Conservation (phyloP, 176 grass and related monocot genomes). For the Leersia perrieri region DNA sequence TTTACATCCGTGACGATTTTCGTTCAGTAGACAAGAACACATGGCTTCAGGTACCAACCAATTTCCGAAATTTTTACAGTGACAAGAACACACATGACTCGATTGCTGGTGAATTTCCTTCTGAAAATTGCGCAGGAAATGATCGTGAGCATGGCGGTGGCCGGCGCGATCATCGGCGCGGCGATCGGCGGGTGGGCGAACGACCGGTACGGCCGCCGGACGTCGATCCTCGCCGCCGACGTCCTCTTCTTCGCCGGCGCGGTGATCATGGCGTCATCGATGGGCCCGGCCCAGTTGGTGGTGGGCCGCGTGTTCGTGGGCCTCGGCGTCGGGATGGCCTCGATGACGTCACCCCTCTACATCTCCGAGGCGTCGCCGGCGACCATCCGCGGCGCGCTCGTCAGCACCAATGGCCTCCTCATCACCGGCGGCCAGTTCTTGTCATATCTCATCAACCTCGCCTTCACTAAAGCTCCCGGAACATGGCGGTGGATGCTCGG, state of each 20-base stretch:
- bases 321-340: constrained; percentile 85
- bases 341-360: constrained; percentile 86
- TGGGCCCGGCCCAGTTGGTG: constrained; percentile 46
- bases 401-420: constrained; percentile 83
- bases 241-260: constrained; percentile 74
- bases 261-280: constrained; percentile 62
- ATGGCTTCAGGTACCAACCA: constrained; percentile 60
- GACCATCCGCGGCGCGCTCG: constrained; percentile 67
- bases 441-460: constrained; percentile 84
- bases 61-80: neutral
- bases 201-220: constrained; percentile 61
- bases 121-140: constrained; percentile 46
- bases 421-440: constrained; percentile 90
- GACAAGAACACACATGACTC: neutral
- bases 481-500: constrained; percentile 97
- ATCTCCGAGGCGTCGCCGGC: constrained; percentile 86
- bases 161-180: constrained; percentile 81
- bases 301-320: constrained; percentile 69
- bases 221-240: constrained; percentile 64
- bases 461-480: constrained; percentile 76
- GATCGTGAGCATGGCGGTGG: constrained; percentile 89
- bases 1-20: constrained; percentile 90
- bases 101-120: neutral
- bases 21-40: constrained; percentile 70
- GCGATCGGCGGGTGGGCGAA: constrained; percentile 77